A percentile compares a stretch with the other conserved stretches of the same genome.
These are phyloP conservation scores for Brasenia schreberi DNA, from an alignment of 164 flowering plant genomes.

Conservation along the genomic window DNA sequence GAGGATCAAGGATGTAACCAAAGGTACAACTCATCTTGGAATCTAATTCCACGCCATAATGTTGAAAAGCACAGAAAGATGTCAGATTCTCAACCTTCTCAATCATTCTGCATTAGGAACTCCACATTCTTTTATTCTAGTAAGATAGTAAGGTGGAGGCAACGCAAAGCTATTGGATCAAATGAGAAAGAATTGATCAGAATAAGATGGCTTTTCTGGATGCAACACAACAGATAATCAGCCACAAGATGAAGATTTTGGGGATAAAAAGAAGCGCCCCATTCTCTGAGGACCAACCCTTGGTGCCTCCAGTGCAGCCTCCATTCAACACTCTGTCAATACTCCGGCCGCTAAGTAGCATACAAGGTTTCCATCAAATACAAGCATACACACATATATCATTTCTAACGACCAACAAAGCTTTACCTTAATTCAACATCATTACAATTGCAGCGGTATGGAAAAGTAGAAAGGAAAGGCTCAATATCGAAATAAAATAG, in stretches of 20 bases:
- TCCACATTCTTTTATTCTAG: background rate
- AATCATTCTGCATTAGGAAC: background rate
- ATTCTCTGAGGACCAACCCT: background rate
- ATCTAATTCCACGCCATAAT: no score
- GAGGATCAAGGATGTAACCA: no score
- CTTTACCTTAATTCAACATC: no score
- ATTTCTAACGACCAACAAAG: background rate
- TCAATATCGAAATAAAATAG: background rate
- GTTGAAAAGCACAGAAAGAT: no score
- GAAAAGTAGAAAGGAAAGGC: background rate
- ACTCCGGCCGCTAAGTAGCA: background rate
- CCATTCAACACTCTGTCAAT: background rate
- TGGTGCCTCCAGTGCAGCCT: background rate
- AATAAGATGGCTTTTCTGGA: background rate
- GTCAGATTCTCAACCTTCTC: background rate
- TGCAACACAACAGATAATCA: background rate
- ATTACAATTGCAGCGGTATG: background rate
- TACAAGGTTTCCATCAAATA: no score
- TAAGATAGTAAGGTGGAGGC: background rate
- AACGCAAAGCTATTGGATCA: background rate
- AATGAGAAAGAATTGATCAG: background rate
- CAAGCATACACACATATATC: background rate
- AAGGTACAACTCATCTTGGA: no score
- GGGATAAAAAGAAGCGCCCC: background rate
- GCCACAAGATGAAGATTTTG: background rate